Percentiles rank a stretch among this genome's conserved stretches.
Conservation (phyloP, 1,139 yeast species). For the Saccharomyces hybrid region DNA sequence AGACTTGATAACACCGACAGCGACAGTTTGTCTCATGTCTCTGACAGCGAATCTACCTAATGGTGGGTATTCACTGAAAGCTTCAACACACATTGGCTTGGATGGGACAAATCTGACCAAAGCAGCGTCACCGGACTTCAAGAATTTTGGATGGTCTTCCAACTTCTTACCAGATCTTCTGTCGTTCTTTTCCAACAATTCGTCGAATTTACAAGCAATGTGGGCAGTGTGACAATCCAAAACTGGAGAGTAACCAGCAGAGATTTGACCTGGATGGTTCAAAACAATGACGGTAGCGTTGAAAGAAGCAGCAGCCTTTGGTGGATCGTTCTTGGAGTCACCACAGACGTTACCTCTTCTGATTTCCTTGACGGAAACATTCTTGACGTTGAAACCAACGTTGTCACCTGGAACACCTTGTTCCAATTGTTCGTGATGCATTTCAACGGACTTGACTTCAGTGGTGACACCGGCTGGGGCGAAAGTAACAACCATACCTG, state of each 20-base stretch:
- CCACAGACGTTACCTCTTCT: slow-evolving; percentile 95
- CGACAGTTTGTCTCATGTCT: no score
- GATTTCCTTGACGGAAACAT: slow-evolving; percentile 88
- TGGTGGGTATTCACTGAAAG: no score
- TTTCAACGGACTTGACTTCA: slow-evolving; percentile 89
- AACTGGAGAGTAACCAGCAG: slow-evolving; percentile 90
- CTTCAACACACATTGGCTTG: no score
- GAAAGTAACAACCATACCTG: slow-evolving; percentile 85
- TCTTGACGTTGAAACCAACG: slow-evolving; percentile 92
- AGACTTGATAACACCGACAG: no score
- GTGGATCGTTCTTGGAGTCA: slow-evolving; percentile 94
- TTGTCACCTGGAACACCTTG: slow-evolving; percentile 93
- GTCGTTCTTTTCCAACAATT: no score
- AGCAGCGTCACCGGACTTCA: no score
- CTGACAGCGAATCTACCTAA: no score
- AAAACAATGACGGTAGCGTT: slow-evolving; percentile 83
- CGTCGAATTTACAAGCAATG: slow-evolving; percentile 87
- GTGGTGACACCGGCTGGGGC: slow-evolving; percentile 93
- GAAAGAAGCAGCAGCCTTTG: slow-evolving; percentile 75
- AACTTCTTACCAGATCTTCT: no score
- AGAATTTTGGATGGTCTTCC: no score
- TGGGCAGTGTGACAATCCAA: slow-evolving; percentile 78
- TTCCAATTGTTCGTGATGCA: slow-evolving; percentile 84
- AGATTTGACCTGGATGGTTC: slow-evolving; percentile 92
- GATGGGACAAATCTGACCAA: no score